Evolutionary conservation across 257 asterid species (phyloP), one percentile per base, ranked within the genome.

Genomic region (Nicotiana undulata): DNA sequence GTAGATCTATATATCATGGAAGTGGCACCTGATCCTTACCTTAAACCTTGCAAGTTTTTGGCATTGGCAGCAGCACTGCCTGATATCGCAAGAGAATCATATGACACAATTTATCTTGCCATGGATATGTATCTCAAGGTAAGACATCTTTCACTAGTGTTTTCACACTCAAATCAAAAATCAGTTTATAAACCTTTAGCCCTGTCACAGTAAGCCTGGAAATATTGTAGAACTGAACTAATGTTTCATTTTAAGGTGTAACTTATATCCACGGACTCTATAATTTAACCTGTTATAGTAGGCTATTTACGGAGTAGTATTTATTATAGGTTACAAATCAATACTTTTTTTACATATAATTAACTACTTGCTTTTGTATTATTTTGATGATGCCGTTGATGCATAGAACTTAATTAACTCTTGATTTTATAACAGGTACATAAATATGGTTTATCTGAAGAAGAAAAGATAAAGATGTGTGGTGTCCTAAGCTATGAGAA

Each of bases 1-100:
- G 83, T 88, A 5, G 96, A 92, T 79, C 77, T 65, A 64, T 92
- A 88, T 84, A 85, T 90, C 24, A 82, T 80, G 53, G 93, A 92
- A 88, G 91, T 90, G 29, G 90, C 96, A 15, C 94, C 97, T 53
- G 97, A 92, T 86, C 90, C 88, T 9, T 26, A 17, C 61, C 85
- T 92, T 12, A 80, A 77, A 49, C 89, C 91, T 58, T 56, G 79
- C 60, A 89, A 86, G 82, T 91, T 92, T 80, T 60, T 80, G 52
- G 87, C 88, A 34, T 83, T 92, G 82, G 88, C 75, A 18, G 81
- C 82, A 37, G 79, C 84, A 9, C 55, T 90, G 13, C 94, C 97
- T 3, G 89, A 87, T 74, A 52, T 75, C 32, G 88, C 93, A 58
- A 86, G 97, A 83, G 91, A 86, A 51, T 81, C 91, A 29, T 83